phyloP scores from a whole-genome alignment of 2,329 filamentous ascomycete genomes.

The Alternaria angustiovoidea region DNA sequence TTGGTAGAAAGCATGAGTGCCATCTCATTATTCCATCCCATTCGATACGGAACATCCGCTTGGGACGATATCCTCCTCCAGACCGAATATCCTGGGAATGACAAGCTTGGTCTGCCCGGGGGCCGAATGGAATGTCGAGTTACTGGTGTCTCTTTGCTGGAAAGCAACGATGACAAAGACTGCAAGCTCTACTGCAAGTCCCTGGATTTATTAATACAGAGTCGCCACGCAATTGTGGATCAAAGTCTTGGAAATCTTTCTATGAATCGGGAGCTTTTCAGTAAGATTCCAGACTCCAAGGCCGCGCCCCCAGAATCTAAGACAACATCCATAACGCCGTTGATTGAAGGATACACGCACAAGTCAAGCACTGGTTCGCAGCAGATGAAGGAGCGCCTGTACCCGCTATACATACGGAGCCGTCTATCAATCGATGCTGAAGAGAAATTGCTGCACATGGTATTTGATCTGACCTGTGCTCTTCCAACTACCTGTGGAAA shows the following conservation, averaged over 20 bases:
- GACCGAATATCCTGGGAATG: background rate
- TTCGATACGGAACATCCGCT: background rate
- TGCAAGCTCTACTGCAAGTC: background rate
- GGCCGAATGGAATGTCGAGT: background rate
- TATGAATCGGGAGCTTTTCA: too few species aligned
- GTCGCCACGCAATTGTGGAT: background rate
- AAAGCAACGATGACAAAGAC: background rate
- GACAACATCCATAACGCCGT: background rate
- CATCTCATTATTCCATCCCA: background rate
- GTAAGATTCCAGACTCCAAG: too few species aligned
- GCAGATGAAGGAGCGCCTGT: background rate
- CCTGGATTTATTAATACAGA: background rate
- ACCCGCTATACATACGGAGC: background rate
- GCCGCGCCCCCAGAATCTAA: too few species aligned
- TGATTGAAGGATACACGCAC: background rate
- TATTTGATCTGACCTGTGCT: background rate
- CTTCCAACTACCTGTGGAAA: background rate
- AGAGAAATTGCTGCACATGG: background rate
- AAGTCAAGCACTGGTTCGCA: background rate
- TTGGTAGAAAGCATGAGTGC: background rate
- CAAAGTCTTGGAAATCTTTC: too few species aligned
- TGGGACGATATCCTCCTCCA: background rate
- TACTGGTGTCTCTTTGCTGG: background rate
- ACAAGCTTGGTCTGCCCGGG: background rate
- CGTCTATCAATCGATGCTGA: background rate